A percentile compares a stretch with the other conserved stretches of the same genome.
Evolutionary conservation across 2,329 filamentous ascomycete species (phyloP).

Genomic region (Cercospora sesami): DNA sequence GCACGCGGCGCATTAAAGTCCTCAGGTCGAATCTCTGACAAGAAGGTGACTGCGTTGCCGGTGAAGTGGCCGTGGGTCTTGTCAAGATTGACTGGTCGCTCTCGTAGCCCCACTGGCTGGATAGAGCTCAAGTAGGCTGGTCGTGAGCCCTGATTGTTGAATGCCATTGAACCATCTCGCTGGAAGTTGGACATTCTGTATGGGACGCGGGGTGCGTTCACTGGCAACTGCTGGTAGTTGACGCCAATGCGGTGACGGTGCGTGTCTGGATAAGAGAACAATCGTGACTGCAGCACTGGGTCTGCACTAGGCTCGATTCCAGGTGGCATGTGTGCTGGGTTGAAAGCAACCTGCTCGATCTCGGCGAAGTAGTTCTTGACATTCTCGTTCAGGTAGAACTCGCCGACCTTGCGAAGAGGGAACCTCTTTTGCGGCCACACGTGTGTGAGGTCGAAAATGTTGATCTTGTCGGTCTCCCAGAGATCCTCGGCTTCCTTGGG

Average conservation of each 20-base stretch:
- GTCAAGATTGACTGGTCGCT: slow-evolving; percentile 50
- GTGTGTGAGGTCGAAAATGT: slow-evolving; percentile 57
- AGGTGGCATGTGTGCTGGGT: slow-evolving; percentile 65
- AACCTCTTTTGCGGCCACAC: slow-evolving; percentile 56
- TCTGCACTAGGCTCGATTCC: slow-evolving; percentile 70
- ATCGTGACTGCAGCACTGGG: slow-evolving; percentile 66
- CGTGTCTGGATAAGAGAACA: slow-evolving; percentile 71
- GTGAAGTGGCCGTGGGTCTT: slow-evolving; percentile 54
- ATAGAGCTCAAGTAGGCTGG: slow-evolving; percentile 59
- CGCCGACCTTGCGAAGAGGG: slow-evolving; percentile 55
- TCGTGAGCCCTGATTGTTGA: slow-evolving; percentile 63
- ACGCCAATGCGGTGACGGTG: slow-evolving; percentile 59
- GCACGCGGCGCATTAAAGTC: slow-evolving; percentile 59
- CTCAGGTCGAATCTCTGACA: slow-evolving; percentile 55
- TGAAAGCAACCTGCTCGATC: slow-evolving; percentile 70
- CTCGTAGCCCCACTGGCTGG: slow-evolving; percentile 52
- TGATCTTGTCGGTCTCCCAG: slow-evolving; percentile 56
- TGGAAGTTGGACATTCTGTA: slow-evolving; percentile 65
- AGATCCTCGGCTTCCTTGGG: slow-evolving; percentile 53
- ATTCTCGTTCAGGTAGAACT: slow-evolving; percentile 56
- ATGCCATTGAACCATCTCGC: slow-evolving; percentile 70
- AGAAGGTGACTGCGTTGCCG: slow-evolving; percentile 52
- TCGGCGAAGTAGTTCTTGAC: slow-evolving; percentile 64
- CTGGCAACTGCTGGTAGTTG: slow-evolving; percentile 61
- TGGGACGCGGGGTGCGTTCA: slow-evolving; percentile 56